A percentile compares a stretch with the other conserved stretches of the same genome.
phyloP scores from a whole-genome alignment of 208 protist genomes.

The Trypanosoma avium region DNA sequence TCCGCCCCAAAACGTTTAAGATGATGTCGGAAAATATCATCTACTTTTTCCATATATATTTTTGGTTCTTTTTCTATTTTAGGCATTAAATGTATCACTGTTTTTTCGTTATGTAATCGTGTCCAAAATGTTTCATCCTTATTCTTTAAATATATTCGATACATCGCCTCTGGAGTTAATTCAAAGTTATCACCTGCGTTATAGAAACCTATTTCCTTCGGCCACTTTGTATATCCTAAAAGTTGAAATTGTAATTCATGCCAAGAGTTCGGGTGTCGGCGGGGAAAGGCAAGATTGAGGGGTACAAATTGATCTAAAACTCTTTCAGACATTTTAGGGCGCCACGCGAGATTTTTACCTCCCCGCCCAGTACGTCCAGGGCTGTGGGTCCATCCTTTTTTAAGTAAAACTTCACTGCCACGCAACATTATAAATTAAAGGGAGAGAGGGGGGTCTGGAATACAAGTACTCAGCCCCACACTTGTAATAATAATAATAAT shows the following conservation, averaged over 20 bases:
- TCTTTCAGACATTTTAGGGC: constrained; percentile 75
- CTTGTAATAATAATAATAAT: constrained; percentile 1
- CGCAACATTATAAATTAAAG: constrained; percentile 54
- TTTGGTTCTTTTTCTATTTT: constrained; percentile 69
- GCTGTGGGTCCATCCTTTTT: constrained; percentile 90
- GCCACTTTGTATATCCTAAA: constrained; percentile 88
- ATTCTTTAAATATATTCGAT: constrained; percentile 63
- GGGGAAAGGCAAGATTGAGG: constrained; percentile 79
- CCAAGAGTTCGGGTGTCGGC: constrained; percentile 83
- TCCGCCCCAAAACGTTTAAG: constrained; percentile 87
- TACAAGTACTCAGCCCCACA: background rate
- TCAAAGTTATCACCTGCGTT: constrained; percentile 92
- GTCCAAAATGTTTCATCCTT: constrained; percentile 80
- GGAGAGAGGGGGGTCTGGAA: too few relatives aligned
- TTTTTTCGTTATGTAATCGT: constrained; percentile 80
- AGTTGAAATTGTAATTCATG: constrained; percentile 82
- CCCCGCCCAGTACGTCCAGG: constrained; percentile 77
- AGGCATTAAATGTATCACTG: constrained; percentile 79
- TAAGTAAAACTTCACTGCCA: constrained; percentile 50
- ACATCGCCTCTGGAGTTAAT: constrained; percentile 79
- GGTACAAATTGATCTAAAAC: constrained; percentile 74
- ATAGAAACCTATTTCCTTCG: constrained; percentile 90
- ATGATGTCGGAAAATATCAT: constrained; percentile 83
- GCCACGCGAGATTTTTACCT: constrained; percentile 89
- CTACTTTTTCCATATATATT: constrained; percentile 62